Conservation (phyloP, 108 stramenopile genomes). For the Schizochytrium sp. region DNA sequence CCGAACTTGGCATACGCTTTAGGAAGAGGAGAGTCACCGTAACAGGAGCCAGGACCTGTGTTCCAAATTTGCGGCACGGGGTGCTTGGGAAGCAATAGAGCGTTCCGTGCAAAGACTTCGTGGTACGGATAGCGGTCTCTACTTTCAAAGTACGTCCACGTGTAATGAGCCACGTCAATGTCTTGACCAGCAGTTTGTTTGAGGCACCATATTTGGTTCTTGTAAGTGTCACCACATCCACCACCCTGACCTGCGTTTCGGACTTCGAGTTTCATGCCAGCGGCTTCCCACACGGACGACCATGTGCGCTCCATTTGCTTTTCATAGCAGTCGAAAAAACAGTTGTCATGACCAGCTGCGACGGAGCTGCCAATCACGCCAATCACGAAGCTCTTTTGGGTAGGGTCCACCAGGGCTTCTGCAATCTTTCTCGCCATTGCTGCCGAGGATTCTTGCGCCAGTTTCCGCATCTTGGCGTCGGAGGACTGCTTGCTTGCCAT, state of each 20-base stretch:
- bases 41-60: conserved; percentile 36
- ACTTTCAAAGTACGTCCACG: conserved; percentile 51
- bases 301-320: conserved; percentile 38
- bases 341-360: conserved; percentile 51
- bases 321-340: conserved; percentile 45
- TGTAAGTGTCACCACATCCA: conserved; percentile 44
- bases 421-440: conserved; percentile 35
- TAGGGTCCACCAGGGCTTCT: conserved; percentile 36
- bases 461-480: background rate
- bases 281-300: conserved; percentile 30
- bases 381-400: conserved; percentile 35
- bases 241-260: conserved; percentile 52
- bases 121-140: conserved; percentile 25
- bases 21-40: conserved; percentile 26
- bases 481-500: conserved; percentile 15
- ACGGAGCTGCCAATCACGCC: conserved; percentile 47
- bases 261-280: conserved; percentile 33
- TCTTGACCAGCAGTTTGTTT: conserved; percentile 36
- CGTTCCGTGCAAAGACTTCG: conserved; percentile 39
- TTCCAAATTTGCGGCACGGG: conserved; percentile 44
- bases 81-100: conserved; percentile 33
- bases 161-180: conserved; percentile 41
- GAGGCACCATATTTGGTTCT: conserved; percentile 50
- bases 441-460: no score
- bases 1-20: conserved; percentile 38